A percentile compares a stretch with the other conserved stretches of the same genome.
phyloP scores from a whole-genome alignment of 257 asterid genomes.

The Solanum tarapatanum region DNA sequence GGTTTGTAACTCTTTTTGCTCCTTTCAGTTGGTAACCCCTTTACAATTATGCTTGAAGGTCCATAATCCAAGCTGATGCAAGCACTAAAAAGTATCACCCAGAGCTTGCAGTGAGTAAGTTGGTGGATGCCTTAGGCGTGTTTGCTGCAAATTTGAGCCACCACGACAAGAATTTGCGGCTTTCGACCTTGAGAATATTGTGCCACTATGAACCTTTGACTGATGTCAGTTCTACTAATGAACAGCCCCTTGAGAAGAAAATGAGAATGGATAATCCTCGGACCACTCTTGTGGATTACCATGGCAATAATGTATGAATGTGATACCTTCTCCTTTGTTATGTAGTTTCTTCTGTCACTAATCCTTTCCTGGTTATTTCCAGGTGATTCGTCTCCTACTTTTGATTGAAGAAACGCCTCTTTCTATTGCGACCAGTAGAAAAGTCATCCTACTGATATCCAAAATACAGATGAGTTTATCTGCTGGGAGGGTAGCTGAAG shows the following conservation, averaged over 20 bases:
- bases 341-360: background rate
- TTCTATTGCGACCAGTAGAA: slow-evolving; percentile 61
- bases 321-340: background rate
- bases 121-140: slow-evolving; percentile 35
- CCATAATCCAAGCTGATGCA: slow-evolving; percentile 18
- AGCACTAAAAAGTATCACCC: slow-evolving; percentile 33
- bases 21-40: slow-evolving; percentile 5
- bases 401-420: slow-evolving; percentile 58
- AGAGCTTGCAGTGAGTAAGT: slow-evolving; percentile 29
- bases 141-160: slow-evolving; percentile 64
- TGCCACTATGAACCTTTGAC: slow-evolving; percentile 58
- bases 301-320: slow-evolving; percentile 28
- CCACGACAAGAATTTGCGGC: slow-evolving; percentile 50
- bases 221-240: slow-evolving; percentile 15
- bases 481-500: slow-evolving; percentile 42
- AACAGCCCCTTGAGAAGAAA: slow-evolving; percentile 26
- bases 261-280: slow-evolving; percentile 20
- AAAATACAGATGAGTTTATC: slow-evolving; percentile 55
- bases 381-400: slow-evolving; percentile 69
- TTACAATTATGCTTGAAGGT: slow-evolving; percentile 29
- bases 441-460: slow-evolving; percentile 47
- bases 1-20: background rate
- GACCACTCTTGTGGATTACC: slow-evolving; percentile 21
- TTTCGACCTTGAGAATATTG: slow-evolving; percentile 67
- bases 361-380: slow-evolving; percentile 16